These are phyloP conservation scores for Coemansia erecta DNA, from an alignment of 192 early-diverging fungal species.

Conservation along the genomic window DNA sequence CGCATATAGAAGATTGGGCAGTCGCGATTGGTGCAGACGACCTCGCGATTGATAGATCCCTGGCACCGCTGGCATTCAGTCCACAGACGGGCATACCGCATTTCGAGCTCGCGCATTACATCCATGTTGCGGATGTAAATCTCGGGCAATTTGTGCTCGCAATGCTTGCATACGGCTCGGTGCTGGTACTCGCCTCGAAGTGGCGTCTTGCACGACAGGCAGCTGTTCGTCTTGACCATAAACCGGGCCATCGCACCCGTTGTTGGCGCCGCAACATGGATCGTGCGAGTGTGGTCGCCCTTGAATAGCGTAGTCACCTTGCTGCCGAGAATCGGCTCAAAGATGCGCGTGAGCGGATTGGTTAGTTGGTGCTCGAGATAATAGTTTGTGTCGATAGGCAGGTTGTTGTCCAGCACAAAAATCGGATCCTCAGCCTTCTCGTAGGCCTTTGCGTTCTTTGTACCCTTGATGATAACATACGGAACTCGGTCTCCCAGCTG, in stretches of 20 bases:
- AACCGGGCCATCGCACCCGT: constrained; percentile 93
- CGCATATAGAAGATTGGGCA: constrained; percentile 99
- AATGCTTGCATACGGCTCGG: constrained; percentile 78
- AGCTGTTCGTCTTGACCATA: constrained; percentile 86
- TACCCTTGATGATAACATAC: constrained; percentile 90
- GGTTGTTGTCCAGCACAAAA: constrained; percentile 96
- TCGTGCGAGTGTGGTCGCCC: constrained; percentile 74
- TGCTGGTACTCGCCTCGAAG: constrained; percentile 62
- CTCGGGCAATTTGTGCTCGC: constrained; percentile 66
- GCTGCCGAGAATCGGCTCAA: constrained; percentile 93
- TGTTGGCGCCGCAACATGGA: constrained; percentile 82
- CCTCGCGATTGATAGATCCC: constrained; percentile 89
- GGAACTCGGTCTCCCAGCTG: constrained; percentile 94
- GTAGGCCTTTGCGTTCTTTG: constrained; percentile 85
- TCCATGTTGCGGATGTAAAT: constrained; percentile 76
- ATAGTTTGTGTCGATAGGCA: constrained; percentile 95
- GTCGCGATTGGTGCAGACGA: constrained; percentile 91
- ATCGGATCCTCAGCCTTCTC: constrained; percentile 98
- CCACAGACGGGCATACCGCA: constrained; percentile 85
- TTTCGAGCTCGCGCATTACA: constrained; percentile 69
- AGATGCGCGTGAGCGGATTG: constrained; percentile 90
- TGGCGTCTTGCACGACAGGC: constrained; percentile 88
- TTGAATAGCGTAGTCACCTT: constrained; percentile 79
- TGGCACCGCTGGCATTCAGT: constrained; percentile 98
- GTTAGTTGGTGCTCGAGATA: constrained; percentile 96